Conservation (phyloP, 768 basidiomycete genomes). For the Chalciporus piperatus region DNA sequence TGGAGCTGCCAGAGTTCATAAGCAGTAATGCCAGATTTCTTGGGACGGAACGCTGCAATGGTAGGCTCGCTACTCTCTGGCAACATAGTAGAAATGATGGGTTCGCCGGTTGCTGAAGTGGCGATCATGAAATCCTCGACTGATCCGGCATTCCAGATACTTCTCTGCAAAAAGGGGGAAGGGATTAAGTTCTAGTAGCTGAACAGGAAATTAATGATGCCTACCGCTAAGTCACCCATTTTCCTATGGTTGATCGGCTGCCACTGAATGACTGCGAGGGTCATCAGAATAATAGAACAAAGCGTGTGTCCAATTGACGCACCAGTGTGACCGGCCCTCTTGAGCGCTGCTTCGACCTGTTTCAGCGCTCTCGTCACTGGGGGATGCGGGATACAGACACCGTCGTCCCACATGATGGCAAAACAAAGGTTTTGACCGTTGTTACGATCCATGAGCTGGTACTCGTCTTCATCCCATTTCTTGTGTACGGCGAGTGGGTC, state of each 20-base stretch:
- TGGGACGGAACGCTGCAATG: slow-evolving; percentile 26
- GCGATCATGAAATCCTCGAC: slow-evolving; percentile 43
- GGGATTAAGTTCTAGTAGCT: background rate
- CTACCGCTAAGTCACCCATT: slow-evolving; percentile 41
- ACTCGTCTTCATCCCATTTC: slow-evolving; percentile 59
- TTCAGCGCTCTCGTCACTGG: slow-evolving; percentile 62
- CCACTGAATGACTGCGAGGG: slow-evolving; percentile 65
- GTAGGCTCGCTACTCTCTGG: slow-evolving; percentile 27
- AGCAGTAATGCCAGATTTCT: slow-evolving; percentile 38
- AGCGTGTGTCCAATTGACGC: slow-evolving; percentile 4
- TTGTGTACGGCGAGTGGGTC: slow-evolving; percentile 61
- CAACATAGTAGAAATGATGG: slow-evolving; percentile 48
- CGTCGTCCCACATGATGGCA: slow-evolving; percentile 67
- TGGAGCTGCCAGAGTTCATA: slow-evolving; percentile 71
- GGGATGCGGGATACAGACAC: slow-evolving; percentile 56
- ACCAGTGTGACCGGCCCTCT: slow-evolving; percentile 66
- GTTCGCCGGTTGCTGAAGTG: slow-evolving; percentile 48
- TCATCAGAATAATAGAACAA: background rate
- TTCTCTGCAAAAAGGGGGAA: slow-evolving; percentile 23
- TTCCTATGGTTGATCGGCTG: slow-evolving; percentile 50
- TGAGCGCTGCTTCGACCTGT: slow-evolving; percentile 51
- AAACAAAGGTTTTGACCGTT: slow-evolving; percentile 51
- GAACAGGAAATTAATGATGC: slow-evolving; percentile 17
- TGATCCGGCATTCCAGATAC: slow-evolving; percentile 47
- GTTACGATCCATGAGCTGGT: slow-evolving; percentile 57